A percentile compares a stretch with the other conserved stretches of the same genome.
phyloP scores from a whole-genome alignment of 371 early-diverging fungal genomes.

The Dinochytrium kinnereticum region DNA sequence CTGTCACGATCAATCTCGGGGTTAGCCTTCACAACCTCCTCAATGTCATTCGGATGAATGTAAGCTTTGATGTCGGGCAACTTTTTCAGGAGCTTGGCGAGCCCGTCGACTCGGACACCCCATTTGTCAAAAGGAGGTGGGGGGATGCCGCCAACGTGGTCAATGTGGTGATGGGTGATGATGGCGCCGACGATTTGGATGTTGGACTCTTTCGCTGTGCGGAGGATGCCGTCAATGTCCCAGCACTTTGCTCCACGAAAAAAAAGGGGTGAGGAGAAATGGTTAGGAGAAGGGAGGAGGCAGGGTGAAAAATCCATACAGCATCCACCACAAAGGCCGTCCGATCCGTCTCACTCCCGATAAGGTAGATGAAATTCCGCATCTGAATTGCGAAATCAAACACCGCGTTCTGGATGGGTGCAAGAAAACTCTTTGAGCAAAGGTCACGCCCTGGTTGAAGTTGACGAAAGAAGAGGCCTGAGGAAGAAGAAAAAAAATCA shows the following conservation, averaged over 20 bases:
- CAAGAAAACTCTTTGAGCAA: constrained; percentile 46
- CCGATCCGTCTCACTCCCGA: constrained; percentile 68
- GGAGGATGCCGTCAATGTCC: constrained; percentile 83
- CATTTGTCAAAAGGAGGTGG: constrained; percentile 83
- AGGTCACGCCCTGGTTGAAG: constrained; percentile 75
- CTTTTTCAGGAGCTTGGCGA: constrained; percentile 70
- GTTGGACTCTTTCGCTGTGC: constrained; percentile 59
- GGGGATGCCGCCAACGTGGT: constrained; percentile 71
- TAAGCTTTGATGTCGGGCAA: constrained; percentile 74
- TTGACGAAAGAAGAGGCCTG: constrained; percentile 69
- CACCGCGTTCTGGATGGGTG: constrained; percentile 74
- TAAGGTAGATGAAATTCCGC: constrained; percentile 81
- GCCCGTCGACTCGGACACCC: constrained; percentile 78
- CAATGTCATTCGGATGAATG: constrained; percentile 77
- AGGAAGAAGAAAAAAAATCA: neutral
- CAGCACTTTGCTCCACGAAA: constrained; percentile 62
- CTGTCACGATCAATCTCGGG: constrained; percentile 66
- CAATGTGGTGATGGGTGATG: constrained; percentile 85
- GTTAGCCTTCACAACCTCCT: constrained; percentile 68
- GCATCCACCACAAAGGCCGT: constrained; percentile 84
- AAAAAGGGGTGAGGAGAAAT: neutral
- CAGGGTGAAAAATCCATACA: constrained; percentile 21
- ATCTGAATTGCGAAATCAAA: constrained; percentile 79
- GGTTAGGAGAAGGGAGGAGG: neutral
- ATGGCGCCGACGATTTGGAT: constrained; percentile 73